phyloP scores from a whole-genome alignment of 257 asterid species.

The Fraxinus anomala region DNA sequence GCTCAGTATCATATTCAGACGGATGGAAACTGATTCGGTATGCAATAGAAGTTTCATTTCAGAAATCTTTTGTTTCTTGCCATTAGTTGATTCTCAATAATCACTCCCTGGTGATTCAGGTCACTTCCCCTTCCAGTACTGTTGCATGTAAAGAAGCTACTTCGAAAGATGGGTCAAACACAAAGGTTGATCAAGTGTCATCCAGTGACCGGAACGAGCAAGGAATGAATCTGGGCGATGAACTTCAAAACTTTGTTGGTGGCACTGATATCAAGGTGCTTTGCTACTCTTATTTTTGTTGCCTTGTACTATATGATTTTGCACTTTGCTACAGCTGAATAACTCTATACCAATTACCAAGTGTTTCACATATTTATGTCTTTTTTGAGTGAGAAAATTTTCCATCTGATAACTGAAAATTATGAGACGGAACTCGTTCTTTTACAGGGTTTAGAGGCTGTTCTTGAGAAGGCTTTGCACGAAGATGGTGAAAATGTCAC shows the following conservation, averaged over 20 bases:
- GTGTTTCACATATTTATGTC: constrained; percentile 4
- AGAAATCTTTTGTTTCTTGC: constrained; percentile 25
- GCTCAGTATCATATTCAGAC: constrained; percentile 82
- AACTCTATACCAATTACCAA: neutral
- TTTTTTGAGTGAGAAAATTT: constrained; percentile 22
- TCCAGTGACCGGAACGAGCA: constrained; percentile 58
- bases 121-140: constrained; percentile 45
- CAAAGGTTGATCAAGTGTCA: constrained; percentile 53
- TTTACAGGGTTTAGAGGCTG: constrained; percentile 96
- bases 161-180: constrained; percentile 45
- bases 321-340: neutral
- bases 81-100: constrained; percentile 18
- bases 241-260: constrained; percentile 67
- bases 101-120: constrained; percentile 49
- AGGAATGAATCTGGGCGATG: constrained; percentile 49
- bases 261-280: constrained; percentile 92
- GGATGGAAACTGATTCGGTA: constrained; percentile 91
- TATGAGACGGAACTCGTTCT: constrained; percentile 24
- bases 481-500: constrained; percentile 90
- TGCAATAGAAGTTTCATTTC: constrained; percentile 26
- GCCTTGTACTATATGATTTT: constrained; percentile 17
- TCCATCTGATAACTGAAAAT: constrained; percentile 25
- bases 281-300: constrained; percentile 16
- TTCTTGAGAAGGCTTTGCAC: constrained; percentile 92
- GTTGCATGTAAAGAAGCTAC: constrained; percentile 45